These are phyloP conservation scores for Nidula microcarpa DNA, from an alignment of 768 basidiomycete species.

Conservation along the genomic window DNA sequence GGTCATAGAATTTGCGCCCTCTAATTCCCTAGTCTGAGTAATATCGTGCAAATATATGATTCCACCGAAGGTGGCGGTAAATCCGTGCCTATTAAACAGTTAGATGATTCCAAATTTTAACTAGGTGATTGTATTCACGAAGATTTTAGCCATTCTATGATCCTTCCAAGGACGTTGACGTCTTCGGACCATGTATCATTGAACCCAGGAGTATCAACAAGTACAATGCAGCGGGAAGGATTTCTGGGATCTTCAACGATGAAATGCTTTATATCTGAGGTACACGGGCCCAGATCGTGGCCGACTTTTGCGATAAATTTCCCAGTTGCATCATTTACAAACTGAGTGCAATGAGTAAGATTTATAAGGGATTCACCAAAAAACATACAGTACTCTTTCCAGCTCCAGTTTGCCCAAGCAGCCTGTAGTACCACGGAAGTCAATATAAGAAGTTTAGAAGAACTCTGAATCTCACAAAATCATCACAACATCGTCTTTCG, in stretches of 20 bases:
- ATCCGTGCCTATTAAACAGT: too few species aligned
- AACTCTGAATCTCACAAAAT: too few species aligned
- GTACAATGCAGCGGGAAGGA: not conserved
- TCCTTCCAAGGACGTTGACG: not conserved
- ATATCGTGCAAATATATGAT: conserved; percentile 1
- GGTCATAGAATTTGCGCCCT: not conserved
- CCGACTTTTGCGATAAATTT: not conserved
- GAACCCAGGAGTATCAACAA: conserved; percentile 7
- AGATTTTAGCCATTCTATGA: not conserved
- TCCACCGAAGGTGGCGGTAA: not conserved
- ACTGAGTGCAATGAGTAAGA: not conserved
- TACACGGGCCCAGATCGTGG: not conserved
- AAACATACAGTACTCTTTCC: conserved; percentile 9
- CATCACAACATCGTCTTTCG: too few species aligned
- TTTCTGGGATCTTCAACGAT: not conserved
- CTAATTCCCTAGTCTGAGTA: not conserved
- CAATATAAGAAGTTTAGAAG: too few species aligned
- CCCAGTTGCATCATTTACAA: not conserved
- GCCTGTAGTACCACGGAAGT: too few species aligned
- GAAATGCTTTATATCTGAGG: not conserved
- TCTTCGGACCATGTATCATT: conserved; percentile 1
- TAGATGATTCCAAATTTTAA: too few species aligned
- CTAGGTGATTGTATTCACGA: not conserved
- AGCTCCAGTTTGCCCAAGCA: conserved; percentile 7
- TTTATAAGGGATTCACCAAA: not conserved